Base-by-base conservation (phyloP, 495 filamentous ascomycete species). In the Parathielavia hyrcaniae region DNA sequence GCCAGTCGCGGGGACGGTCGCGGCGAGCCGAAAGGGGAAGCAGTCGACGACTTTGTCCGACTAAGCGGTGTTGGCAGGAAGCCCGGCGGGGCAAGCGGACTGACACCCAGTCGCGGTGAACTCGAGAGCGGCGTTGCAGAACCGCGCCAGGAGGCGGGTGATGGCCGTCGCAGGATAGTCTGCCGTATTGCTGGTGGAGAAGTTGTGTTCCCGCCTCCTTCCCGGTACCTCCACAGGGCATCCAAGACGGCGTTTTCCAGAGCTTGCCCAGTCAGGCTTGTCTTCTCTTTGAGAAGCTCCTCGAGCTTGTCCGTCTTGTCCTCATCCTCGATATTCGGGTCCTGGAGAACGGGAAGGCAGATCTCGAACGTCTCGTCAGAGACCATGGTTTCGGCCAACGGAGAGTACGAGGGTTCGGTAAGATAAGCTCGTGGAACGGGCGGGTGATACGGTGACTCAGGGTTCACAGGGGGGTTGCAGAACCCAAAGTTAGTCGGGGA, bases 241-340 rank as follows among this genome's bases (percentile, higher is more conserved):
- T 96, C 90, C 52, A 99, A 80, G 20, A 97, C 83, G 38, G 87
- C 86, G 76, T 96, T 91, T 69, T 97, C 95, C 45, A 99, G 78
- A 17, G 84, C 75, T 60, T 84, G 73, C n/a, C 90, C 91, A 11
- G 78, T 81, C 53, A 97, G 74, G 16, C 79, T 80, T 8, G 89
- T 90, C 73, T 90, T 86, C 56, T 83, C 85, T 70, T 84, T 84
- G 59, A 97, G 77, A 20, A 95, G 77, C 61, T 91, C 89, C 69
- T 96, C 90, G 50, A 96, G 77, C 73, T 86, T 91, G 70, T 99
- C 95, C 4, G 86, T 88, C 77, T 91, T 95, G 60, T 97, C 95
- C 68, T 99, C 95, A 64, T 97, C 95, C 61, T 95, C 89, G 23
- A 96, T 74, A 53, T 72, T 77, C 58, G 82, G 73, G 71, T 97